Evolutionary conservation across 2,329 filamentous ascomycete genomes (phyloP).

Genomic region (Elsinoe perseae): DNA sequence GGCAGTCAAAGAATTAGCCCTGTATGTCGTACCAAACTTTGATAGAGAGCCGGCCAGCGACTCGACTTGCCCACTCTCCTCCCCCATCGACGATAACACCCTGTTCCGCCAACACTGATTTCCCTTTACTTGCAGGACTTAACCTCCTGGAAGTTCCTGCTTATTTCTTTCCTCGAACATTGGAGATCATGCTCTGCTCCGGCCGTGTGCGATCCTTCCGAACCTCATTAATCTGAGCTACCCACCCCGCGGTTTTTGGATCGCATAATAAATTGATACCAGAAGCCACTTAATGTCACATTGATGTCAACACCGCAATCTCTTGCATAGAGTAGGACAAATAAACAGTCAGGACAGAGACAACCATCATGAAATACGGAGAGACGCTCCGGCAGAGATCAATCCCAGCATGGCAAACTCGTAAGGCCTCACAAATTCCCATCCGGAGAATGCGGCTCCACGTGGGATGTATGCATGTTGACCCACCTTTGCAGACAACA

Average conservation of each 20-base stretch:
- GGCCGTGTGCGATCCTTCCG: conserved; percentile 9
- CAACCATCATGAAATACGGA: conserved; percentile 63
- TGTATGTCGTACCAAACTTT: conserved; percentile 9
- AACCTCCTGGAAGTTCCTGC: conserved; percentile 1
- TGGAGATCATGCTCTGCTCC: conserved; percentile 6
- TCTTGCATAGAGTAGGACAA: background rate
- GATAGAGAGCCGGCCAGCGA: background rate
- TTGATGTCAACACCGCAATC: conserved; percentile 1
- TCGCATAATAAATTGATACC: background rate
- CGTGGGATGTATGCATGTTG: conserved; percentile 6
- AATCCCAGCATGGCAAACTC: conserved; percentile 73
- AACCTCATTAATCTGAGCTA: conserved; percentile 1
- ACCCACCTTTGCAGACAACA: conserved; percentile 54
- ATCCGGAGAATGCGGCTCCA: conserved; percentile 2
- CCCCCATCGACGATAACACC: conserved; percentile 12
- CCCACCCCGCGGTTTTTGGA: background rate
- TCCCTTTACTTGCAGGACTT: background rate
- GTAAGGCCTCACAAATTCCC: conserved; percentile 38
- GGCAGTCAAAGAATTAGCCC: background rate
- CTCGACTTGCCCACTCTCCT: background rate
- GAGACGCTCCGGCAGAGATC: conserved; percentile 66
- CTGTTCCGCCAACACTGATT: background rate
- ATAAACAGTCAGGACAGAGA: background rate
- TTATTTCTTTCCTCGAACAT: background rate
- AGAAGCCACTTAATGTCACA: conserved; percentile 6